Evolutionary conservation across 345 rosid species (phyloP).

Genomic region (Ceriops tagal): DNA sequence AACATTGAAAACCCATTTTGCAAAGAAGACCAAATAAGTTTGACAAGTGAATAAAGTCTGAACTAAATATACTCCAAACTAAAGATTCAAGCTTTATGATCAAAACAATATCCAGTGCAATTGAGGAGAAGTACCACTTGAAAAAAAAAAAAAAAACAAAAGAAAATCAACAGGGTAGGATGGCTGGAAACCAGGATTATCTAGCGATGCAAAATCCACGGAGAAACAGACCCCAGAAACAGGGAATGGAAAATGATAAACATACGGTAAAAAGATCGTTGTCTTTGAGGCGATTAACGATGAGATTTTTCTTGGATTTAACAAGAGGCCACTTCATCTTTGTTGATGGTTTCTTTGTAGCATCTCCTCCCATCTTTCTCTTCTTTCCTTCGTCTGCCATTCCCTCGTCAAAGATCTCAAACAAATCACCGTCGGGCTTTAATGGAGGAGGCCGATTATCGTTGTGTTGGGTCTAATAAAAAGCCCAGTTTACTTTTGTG

Average conservation of each 20-base stretch:
- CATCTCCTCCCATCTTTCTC: constrained; percentile 40
- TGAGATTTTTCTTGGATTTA: constrained; percentile 53
- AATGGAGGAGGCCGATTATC: too few species aligned
- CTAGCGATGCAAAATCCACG: neutral
- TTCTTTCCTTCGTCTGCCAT: constrained; percentile 41
- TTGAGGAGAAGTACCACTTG: too few species aligned
- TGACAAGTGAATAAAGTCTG: too few species aligned
- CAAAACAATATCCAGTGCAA: neutral
- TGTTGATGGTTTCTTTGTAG: constrained; percentile 16
- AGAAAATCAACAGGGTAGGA: neutral
- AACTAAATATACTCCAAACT: too few species aligned
- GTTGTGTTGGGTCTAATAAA: too few species aligned
- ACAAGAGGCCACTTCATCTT: constrained; percentile 53
- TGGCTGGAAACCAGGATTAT: neutral
- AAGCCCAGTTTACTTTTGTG: too few species aligned
- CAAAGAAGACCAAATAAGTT: too few species aligned
- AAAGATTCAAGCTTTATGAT: too few species aligned
- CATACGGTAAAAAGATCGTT: constrained; percentile 70
- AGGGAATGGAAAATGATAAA: constrained; percentile 2
- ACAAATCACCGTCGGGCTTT: too few species aligned
- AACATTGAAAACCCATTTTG: too few species aligned
- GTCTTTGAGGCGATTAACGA: constrained; percentile 47
- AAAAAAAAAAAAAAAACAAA: too few species aligned
- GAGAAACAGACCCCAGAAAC: neutral
- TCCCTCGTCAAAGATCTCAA: neutral